Conservation (phyloP, 805 yeast species). For the Metschnikowia hibisci region DNA sequence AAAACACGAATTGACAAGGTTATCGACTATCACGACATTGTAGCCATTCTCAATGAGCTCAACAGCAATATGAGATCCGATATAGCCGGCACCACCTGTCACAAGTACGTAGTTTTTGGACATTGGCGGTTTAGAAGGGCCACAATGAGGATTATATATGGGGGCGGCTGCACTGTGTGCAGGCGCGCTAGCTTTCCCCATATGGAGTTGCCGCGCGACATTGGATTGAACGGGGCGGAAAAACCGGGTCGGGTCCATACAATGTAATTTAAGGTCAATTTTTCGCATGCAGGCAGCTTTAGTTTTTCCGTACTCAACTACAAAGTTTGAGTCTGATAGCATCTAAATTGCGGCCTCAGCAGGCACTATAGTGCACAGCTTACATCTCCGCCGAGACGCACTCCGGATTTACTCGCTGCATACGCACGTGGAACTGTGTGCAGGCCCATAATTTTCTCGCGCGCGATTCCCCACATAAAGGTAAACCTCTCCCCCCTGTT, state of each 20-base stretch:
- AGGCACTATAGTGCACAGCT: background rate
- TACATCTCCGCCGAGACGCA: constrained; percentile 4
- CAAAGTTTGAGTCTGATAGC: too few relatives aligned
- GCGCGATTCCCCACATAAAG: background rate
- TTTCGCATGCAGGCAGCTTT: background rate
- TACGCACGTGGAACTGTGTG: background rate
- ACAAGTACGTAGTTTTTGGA: constrained; percentile 47
- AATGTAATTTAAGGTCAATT: background rate
- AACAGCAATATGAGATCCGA: constrained; percentile 76
- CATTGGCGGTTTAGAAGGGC: background rate
- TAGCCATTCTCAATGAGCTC: constrained; percentile 59
- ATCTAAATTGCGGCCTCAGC: too few relatives aligned
- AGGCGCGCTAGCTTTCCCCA: background rate
- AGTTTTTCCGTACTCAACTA: too few relatives aligned
- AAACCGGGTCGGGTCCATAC: background rate
- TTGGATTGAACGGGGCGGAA: background rate
- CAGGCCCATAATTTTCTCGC: too few relatives aligned
- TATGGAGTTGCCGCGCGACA: constrained; percentile 2
- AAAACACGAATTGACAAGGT: constrained; percentile 59
- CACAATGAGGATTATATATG: background rate
- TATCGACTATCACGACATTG: constrained; percentile 71
- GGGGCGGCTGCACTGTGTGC: background rate
- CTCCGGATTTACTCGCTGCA: constrained; percentile 5
- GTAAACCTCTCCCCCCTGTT: background rate
- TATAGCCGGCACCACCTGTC: constrained; percentile 86